Percentiles rank a stretch among this genome's conserved stretches.
Conservation (phyloP, 257 asterid species). For the Knoxia roxburghii region DNA sequence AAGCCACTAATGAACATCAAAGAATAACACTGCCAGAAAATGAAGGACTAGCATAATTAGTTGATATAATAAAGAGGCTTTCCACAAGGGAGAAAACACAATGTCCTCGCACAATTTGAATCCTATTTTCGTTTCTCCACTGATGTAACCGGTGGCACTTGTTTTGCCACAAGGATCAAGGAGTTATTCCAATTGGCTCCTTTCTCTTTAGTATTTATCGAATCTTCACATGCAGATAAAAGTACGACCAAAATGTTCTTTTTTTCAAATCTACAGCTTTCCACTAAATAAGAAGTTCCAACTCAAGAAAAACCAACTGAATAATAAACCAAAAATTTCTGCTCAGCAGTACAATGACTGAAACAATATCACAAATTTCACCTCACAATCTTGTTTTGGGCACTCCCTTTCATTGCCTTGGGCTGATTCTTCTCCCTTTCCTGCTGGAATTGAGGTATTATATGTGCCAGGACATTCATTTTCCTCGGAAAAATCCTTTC, state of each 20-base stretch:
- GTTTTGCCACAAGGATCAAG: too few relatives aligned
- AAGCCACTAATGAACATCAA: neutral
- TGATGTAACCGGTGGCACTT: neutral
- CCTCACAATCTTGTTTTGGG: constrained; percentile 34
- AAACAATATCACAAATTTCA: constrained; percentile 26
- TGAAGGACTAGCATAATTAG: neutral
- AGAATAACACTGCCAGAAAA: neutral
- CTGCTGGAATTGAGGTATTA: neutral
- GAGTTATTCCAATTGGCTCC: neutral
- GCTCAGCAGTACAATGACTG: neutral
- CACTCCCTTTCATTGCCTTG: constrained; percentile 19
- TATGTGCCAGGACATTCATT: constrained; percentile 20
- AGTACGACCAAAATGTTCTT: neutral
- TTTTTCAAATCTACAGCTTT: neutral
- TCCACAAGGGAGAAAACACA: neutral
- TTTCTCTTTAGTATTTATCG: neutral
- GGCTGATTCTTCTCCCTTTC: neutral
- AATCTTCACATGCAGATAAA: neutral
- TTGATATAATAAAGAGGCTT: neutral
- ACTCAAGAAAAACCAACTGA: neutral
- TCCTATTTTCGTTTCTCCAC: neutral
- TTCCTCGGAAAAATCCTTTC: constrained; percentile 24
- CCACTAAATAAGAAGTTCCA: neutral
- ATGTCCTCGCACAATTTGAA: neutral
- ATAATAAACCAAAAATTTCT: neutral